Conservation (phyloP, 768 basidiomycete genomes). For the Pleurotus eryngii region DNA sequence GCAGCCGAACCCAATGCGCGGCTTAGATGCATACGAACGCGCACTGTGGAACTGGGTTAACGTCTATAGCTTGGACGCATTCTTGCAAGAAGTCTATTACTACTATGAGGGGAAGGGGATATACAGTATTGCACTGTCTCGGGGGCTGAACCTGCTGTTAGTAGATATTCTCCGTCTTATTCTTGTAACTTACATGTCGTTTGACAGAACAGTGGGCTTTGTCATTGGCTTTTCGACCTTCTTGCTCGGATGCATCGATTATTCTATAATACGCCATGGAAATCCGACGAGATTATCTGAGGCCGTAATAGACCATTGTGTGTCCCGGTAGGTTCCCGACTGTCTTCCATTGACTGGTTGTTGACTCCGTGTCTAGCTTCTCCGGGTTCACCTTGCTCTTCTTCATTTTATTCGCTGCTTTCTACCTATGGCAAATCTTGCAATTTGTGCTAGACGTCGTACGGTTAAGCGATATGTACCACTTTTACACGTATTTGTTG, state of each 20-base stretch:
- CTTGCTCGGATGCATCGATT: slow-evolving; percentile 92
- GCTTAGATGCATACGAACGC: slow-evolving; percentile 81
- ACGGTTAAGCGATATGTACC: slow-evolving; percentile 90
- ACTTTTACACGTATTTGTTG: slow-evolving; percentile 92
- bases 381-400: slow-evolving; percentile 83
- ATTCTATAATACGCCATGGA: slow-evolving; percentile 70
- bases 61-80: slow-evolving; percentile 94
- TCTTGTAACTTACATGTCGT: slow-evolving; percentile 13
- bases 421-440: slow-evolving; percentile 87
- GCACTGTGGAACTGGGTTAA: slow-evolving; percentile 99
- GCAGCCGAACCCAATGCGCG: slow-evolving; percentile 52
- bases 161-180: slow-evolving; percentile 32
- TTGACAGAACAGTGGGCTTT: slow-evolving; percentile 88
- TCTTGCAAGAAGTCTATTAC: slow-evolving; percentile 90
- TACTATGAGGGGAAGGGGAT: slow-evolving; percentile 98
- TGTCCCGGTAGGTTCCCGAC: slow-evolving; percentile 62
- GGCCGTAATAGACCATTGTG: slow-evolving; percentile 78
- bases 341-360: slow-evolving; percentile 1
- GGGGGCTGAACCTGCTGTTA: slow-evolving; percentile 92
- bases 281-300: slow-evolving; percentile 70
- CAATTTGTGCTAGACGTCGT: slow-evolving; percentile 72
- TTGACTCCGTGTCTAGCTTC: slow-evolving; percentile 47
- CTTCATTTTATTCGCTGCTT: slow-evolving; percentile 79
- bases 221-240: slow-evolving; percentile 99
- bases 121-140: slow-evolving; percentile 87